Evolutionary conservation across 164 flowering plant species (phyloP), one percentile per base, ranked within the genome.

Genomic region (Cinnamomum chago): DNA sequence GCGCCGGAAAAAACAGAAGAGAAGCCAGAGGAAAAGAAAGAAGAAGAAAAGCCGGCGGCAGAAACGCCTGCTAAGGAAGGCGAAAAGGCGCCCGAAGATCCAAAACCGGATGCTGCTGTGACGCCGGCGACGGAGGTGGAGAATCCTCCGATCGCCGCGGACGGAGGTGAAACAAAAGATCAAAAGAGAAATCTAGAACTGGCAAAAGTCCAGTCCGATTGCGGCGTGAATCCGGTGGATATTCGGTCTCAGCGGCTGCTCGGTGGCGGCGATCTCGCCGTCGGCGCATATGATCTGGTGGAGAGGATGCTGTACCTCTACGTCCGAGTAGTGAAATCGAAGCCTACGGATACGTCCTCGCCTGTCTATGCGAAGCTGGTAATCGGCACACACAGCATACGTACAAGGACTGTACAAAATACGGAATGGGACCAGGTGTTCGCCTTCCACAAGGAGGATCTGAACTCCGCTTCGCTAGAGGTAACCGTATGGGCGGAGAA

Each of bases 351-450:
- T n/a, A 65, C 88, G 0, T 65, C 84, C 0, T 13, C 74, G 1
- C 47, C 47, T 40, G 60, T 55, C 17, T 81, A 80, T 68, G 88
- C 97, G 0, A 95, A 89, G 87, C 89, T 92, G 3, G 92, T 84
- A 67, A 89, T 93, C 70, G 98, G 98, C 33, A 93, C 95, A 11
- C 97, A 91, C 73, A 84, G 83, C 40, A 81, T 90, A 51, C 82
- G 83, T 67, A 92, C 98, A 5, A 88, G 83, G 77, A 80, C 81
- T 69, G 82, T 84, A 23, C 65, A 77, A 2, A 78, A 58, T 2
- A 86, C 85, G 76, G 97, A 90, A 24, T 95, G 98, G 98, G 97
- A 95, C 73, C 96, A 92, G 69, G 98, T 92, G 27, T 95, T 92
- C 70, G 97, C 99, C 0, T 93, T 95, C 72, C 88, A 88, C 72